Evolutionary conservation across 208 protist species (phyloP).

Genomic region (Trypanosoma cruzi): DNA sequence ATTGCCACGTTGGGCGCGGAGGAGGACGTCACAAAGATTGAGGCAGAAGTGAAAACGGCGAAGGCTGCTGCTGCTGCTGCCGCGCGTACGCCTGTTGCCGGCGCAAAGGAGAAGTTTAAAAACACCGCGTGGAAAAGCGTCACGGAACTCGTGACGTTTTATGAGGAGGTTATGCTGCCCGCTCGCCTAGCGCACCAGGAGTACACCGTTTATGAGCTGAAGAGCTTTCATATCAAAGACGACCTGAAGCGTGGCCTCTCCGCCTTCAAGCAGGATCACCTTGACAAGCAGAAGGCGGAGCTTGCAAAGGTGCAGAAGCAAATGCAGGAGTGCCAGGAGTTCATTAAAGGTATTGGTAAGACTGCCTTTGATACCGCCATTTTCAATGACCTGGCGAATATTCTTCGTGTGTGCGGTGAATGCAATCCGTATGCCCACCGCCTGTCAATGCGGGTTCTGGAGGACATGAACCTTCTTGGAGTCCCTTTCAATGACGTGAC

Average conservation of each 20-base stretch:
- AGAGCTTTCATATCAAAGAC: constrained; percentile 88
- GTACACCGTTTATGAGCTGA: constrained; percentile 67
- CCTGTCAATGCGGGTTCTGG: constrained; percentile 76
- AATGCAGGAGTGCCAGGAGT: constrained; percentile 73
- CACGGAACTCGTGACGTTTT: constrained; percentile 58
- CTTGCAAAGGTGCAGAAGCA: constrained; percentile 58
- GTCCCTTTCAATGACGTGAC: constrained; percentile 79
- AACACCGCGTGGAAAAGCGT: constrained; percentile 67
- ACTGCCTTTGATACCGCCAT: constrained; percentile 71
- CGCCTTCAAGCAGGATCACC: constrained; percentile 89
- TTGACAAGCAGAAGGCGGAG: constrained; percentile 81
- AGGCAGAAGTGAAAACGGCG: constrained; percentile 47
- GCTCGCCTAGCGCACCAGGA: constrained; percentile 56
- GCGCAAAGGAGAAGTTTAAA: constrained; percentile 70
- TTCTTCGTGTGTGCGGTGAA: constrained; percentile 85
- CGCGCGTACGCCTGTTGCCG: constrained; percentile 34
- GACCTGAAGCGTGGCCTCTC: constrained; percentile 85
- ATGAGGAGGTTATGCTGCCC: constrained; percentile 86
- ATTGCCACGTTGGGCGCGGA: constrained; percentile 53
- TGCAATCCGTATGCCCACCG: constrained; percentile 65
- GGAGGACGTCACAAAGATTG: constrained; percentile 64
- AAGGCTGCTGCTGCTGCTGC: constrained; percentile 26
- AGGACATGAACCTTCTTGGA: constrained; percentile 89
- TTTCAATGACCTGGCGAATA: constrained; percentile 89
- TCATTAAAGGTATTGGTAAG: constrained; percentile 50